Evolutionary conservation across 345 rosid genomes (phyloP).

Genomic region (Ricinus communis): DNA sequence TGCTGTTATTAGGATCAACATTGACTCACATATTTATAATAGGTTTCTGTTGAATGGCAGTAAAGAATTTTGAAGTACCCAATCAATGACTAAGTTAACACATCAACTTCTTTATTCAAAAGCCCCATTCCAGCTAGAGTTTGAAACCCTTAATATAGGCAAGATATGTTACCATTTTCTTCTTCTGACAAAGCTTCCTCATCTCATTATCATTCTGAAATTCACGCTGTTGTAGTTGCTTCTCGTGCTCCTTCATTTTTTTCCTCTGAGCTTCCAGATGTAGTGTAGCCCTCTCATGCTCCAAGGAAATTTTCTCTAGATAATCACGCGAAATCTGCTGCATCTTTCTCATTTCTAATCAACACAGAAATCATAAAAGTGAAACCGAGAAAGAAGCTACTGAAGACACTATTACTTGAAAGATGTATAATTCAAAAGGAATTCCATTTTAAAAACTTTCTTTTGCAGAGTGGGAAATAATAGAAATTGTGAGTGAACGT

Average conservation of each 20-base stretch:
- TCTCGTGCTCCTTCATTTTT: constrained; percentile 42
- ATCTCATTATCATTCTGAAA: constrained; percentile 49
- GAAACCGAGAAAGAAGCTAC: not conserved
- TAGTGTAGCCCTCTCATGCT: constrained; percentile 41
- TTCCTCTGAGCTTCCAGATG: constrained; percentile 37
- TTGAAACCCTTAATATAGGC: not conserved
- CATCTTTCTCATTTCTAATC: constrained; percentile 37
- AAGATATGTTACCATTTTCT: constrained; percentile 58
- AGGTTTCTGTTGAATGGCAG: not conserved
- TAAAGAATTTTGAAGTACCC: not conserved
- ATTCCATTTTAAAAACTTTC: not conserved
- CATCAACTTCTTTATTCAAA: constrained; percentile 6
- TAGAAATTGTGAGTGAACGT: not conserved
- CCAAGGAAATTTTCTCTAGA: constrained; percentile 39
- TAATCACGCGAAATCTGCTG: constrained; percentile 34
- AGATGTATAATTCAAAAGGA: constrained; percentile 1
- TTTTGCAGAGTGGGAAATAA: not conserved
- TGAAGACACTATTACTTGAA: not conserved
- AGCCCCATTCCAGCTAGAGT: constrained; percentile 7
- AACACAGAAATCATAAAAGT: not conserved
- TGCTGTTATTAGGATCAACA: not conserved
- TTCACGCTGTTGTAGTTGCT: constrained; percentile 43
- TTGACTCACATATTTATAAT: not conserved
- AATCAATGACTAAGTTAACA: not conserved
- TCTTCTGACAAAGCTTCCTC: constrained; percentile 39